Percentiles rank a stretch among this genome's conserved stretches.
Conservation (phyloP, 768 basidiomycete species). For the Grammothele lineata region DNA sequence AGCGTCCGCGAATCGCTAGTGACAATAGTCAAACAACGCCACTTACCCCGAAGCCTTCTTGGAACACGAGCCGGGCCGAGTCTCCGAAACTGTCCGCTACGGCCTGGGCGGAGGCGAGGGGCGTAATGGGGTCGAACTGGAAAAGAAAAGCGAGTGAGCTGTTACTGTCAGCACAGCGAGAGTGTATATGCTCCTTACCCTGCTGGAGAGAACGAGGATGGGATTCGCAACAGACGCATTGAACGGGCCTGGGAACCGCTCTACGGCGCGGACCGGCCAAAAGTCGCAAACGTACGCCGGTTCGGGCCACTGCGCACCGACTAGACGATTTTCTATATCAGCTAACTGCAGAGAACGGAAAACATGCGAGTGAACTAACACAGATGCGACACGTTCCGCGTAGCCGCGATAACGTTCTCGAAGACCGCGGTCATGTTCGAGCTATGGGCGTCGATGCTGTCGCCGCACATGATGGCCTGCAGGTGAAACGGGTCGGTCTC, state of each 20-base stretch:
- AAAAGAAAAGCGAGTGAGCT: neutral
- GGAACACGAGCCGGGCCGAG: constrained; percentile 3
- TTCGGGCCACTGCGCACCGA: constrained; percentile 1
- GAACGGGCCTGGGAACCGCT: constrained; percentile 20
- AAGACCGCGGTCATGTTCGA: constrained; percentile 7
- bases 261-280: constrained; percentile 16
- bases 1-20: too few relatives aligned
- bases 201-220: constrained; percentile 15
- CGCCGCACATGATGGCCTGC: constrained; percentile 6
- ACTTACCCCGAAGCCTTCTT: constrained; percentile 12
- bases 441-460: constrained; percentile 5
- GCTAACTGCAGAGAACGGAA: neutral
- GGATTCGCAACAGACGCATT: constrained; percentile 14
- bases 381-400: constrained; percentile 1
- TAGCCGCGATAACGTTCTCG: neutral
- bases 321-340: neutral
- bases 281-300: constrained; percentile 4
- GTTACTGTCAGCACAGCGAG: neutral
- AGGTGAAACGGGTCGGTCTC: neutral
- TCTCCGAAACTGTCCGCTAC: constrained; percentile 11
- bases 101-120: constrained; percentile 9
- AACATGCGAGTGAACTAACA: neutral
- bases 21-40: neutral
- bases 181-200: constrained; percentile 1
- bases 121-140: constrained; percentile 16